Conservation (phyloP, 768 basidiomycete genomes). For the Leccinellum rugosiceps region DNA sequence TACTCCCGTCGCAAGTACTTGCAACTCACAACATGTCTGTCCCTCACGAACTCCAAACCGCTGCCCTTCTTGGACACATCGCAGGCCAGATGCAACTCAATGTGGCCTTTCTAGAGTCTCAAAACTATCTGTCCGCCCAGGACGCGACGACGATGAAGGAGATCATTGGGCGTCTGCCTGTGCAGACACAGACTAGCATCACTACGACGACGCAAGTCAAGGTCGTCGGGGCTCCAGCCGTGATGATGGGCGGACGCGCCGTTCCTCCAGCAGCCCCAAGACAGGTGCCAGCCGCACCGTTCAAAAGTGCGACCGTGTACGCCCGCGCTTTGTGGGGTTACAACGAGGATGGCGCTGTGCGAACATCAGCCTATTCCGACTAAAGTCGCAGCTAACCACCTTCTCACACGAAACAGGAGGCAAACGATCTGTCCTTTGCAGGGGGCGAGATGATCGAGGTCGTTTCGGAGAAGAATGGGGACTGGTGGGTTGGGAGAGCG, state of each 20-base stretch:
- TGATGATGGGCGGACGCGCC: conserved; percentile 1
- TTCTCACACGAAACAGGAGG: conserved; percentile 47
- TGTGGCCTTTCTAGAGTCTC: conserved; percentile 53
- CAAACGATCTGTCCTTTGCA: conserved; percentile 75
- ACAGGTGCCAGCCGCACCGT: conserved; percentile 4
- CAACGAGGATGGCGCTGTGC: conserved; percentile 54
- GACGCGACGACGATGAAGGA: conserved; percentile 42
- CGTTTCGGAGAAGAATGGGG: conserved; percentile 72
- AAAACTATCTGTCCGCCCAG: conserved; percentile 48
- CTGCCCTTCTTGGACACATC: conserved; percentile 58
- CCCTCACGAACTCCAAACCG: conserved; percentile 24
- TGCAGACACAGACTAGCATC: conserved; percentile 19
- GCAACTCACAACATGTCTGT: conserved; percentile 18
- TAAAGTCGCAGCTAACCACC: conserved; percentile 2
- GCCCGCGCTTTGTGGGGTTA: conserved; percentile 67
- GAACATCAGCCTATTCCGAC: conserved; percentile 11
- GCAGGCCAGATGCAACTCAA: conserved; percentile 55
- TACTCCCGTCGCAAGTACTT: background rate
- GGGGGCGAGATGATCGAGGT: conserved; percentile 78
- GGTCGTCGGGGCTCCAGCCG: background rate
- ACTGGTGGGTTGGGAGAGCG: conserved; percentile 81
- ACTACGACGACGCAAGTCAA: conserved; percentile 13
- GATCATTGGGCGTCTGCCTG: conserved; percentile 47
- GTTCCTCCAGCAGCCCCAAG: conserved; percentile 16
- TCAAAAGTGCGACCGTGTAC: conserved; percentile 18